phyloP scores from a whole-genome alignment of 2,329 filamentous ascomycete species.

The Aspergillus cejpii region DNA sequence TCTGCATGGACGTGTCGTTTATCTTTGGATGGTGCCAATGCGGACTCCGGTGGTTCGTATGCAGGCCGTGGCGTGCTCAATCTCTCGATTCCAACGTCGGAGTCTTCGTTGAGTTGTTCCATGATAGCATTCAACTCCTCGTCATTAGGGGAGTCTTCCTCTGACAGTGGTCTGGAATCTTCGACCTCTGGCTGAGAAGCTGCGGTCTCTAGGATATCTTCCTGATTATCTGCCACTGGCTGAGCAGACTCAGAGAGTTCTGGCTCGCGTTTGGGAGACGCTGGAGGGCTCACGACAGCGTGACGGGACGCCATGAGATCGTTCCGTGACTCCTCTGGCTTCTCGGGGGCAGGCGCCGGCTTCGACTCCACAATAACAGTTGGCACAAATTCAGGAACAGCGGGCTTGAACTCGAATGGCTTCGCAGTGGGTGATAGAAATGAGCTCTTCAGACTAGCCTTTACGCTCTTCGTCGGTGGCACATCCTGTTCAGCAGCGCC shows the following conservation, averaged over 20 bases:
- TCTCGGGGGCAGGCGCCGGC: slow-evolving; percentile 10
- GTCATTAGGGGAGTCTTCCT: slow-evolving; percentile 33
- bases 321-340: slow-evolving; percentile 15
- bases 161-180: slow-evolving; percentile 17
- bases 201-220: slow-evolving; percentile 3
- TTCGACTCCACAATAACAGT: slow-evolving; percentile 10
- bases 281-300: slow-evolving; percentile 25
- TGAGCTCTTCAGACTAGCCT: slow-evolving; percentile 37
- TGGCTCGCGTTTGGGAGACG: slow-evolving; percentile 17
- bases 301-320: slow-evolving; percentile 35
- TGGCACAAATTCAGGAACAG: slow-evolving; percentile 27
- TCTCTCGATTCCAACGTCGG: slow-evolving; percentile 67
- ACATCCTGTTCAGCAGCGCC: slow-evolving; percentile 9
- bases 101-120: slow-evolving; percentile 71
- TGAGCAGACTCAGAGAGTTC: slow-evolving; percentile 11
- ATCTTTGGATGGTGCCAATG: slow-evolving; percentile 48
- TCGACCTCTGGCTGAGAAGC: slow-evolving; percentile 11
- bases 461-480: slow-evolving; percentile 16
- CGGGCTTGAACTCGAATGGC: slow-evolving; percentile 54
- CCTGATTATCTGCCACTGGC: slow-evolving; percentile 4
- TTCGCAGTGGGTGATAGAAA: slow-evolving; percentile 65
- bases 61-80: slow-evolving; percentile 31
- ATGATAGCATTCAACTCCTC: slow-evolving; percentile 89
- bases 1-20: slow-evolving; percentile 48
- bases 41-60: slow-evolving; percentile 27